Conservation (phyloP, 208 protist species). For the Tritrichomonas foetus region DNA sequence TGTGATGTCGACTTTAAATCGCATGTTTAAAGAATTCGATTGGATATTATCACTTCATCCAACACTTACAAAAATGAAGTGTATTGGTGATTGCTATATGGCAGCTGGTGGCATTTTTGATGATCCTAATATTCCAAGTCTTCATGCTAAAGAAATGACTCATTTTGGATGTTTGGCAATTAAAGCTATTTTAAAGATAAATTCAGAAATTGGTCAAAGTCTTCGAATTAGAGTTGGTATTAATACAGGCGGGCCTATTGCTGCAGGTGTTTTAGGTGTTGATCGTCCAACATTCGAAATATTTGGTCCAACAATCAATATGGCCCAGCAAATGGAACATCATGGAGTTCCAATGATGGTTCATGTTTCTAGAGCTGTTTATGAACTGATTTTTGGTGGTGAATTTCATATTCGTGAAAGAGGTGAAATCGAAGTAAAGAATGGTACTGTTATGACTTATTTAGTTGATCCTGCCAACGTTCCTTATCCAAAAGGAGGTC, state of each 20-base stretch:
- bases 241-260: constrained; percentile 25
- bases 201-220: not conserved
- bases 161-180: not conserved
- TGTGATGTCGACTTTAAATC: not conserved
- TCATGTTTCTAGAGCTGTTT: not conserved
- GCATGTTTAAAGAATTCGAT: not conserved
- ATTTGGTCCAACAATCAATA: constrained; percentile 17
- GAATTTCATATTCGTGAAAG: not conserved
- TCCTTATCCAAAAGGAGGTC: too few relatives aligned
- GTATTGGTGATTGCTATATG: constrained; percentile 37
- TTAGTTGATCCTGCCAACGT: not conserved
- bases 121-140: not conserved
- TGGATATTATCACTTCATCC: not conserved
- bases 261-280: not conserved
- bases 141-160: not conserved
- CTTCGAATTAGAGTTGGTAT: not conserved
- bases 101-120: constrained; percentile 27
- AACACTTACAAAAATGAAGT: constrained; percentile 35
- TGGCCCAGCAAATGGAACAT: constrained; percentile 36
- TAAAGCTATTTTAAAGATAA: not conserved
- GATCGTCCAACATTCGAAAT: constrained; percentile 33
- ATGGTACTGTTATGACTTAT: not conserved
- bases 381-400: not conserved
- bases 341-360: constrained; percentile 19
- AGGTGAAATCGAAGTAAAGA: constrained; percentile 33